phyloP scores from a whole-genome alignment of 75 land plant genomes.

The Sequoia sempervirens region DNA sequence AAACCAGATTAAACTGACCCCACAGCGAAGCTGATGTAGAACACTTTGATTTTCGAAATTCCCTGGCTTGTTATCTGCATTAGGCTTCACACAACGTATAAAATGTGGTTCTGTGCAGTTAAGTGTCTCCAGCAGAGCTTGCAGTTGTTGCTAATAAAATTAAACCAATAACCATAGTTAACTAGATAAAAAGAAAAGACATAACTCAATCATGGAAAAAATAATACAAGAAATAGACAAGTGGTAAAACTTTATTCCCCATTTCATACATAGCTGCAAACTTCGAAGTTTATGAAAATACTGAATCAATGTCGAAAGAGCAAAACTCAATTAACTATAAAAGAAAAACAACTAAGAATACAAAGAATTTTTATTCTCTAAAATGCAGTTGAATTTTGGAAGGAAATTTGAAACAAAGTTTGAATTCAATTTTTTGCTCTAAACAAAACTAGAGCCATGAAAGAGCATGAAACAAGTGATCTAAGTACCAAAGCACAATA shows the following conservation, averaged over 20 bases:
- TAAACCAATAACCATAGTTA: background rate
- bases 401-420: background rate
- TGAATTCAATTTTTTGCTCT: background rate
- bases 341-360: background rate
- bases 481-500: background rate
- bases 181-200: background rate
- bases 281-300: background rate
- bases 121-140: conserved; percentile 92
- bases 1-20: conserved; percentile 46
- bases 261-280: background rate
- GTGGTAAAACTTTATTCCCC: background rate
- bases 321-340: background rate
- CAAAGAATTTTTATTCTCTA: background rate
- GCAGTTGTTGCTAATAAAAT: conserved; percentile 85
- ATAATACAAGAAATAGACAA: background rate
- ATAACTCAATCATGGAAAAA: background rate
- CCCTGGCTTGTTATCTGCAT: conserved; percentile 80
- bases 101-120: conserved; percentile 90
- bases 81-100: conserved; percentile 95
- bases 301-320: background rate
- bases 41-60: conserved; percentile 86
- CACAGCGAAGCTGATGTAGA: conserved; percentile 92
- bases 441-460: background rate
- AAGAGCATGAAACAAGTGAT: background rate
- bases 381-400: background rate